These are phyloP conservation scores for Danielia oregonensis DNA, from an alignment of 805 yeast genomes.

Conservation along the genomic window DNA sequence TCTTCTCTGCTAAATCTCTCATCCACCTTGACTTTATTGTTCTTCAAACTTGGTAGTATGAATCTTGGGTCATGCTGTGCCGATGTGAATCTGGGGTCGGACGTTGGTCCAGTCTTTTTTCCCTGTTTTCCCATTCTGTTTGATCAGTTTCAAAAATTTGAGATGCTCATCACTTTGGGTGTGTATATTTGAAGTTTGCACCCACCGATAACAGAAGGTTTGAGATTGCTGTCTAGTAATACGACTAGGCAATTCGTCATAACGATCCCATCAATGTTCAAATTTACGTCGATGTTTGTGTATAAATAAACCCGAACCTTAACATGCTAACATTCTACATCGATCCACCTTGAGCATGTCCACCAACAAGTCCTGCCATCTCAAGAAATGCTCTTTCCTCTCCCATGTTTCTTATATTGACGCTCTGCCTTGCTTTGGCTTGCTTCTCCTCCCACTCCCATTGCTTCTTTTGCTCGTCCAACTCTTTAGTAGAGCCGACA, in stretches of 20 bases:
- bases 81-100: constrained; percentile 75
- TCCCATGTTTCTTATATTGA: constrained; percentile 61
- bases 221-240: too few relatives aligned
- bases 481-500: constrained; percentile 73
- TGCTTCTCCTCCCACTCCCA: constrained; percentile 94
- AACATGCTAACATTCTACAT: too few relatives aligned
- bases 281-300: too few relatives aligned
- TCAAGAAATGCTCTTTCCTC: constrained; percentile 86
- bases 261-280: too few relatives aligned
- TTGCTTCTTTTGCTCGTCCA: constrained; percentile 67
- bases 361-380: constrained; percentile 66
- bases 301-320: too few relatives aligned
- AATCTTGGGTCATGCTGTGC: constrained; percentile 89
- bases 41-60: constrained; percentile 64
- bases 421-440: constrained; percentile 70
- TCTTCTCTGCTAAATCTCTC: constrained; percentile 74
- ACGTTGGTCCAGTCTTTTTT: constrained; percentile 26
- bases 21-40: constrained; percentile 75
- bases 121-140: constrained; percentile 5
- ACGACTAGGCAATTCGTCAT: too few relatives aligned
- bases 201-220: constrained; percentile 1
- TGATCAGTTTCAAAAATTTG: too few relatives aligned
- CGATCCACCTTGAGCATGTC: constrained; percentile 45
- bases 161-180: constrained; percentile 3
- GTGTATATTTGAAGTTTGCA: constrained; percentile 3